phyloP scores from a whole-genome alignment of 1,139 yeast genomes.

The Geotrichum armillariae region DNA sequence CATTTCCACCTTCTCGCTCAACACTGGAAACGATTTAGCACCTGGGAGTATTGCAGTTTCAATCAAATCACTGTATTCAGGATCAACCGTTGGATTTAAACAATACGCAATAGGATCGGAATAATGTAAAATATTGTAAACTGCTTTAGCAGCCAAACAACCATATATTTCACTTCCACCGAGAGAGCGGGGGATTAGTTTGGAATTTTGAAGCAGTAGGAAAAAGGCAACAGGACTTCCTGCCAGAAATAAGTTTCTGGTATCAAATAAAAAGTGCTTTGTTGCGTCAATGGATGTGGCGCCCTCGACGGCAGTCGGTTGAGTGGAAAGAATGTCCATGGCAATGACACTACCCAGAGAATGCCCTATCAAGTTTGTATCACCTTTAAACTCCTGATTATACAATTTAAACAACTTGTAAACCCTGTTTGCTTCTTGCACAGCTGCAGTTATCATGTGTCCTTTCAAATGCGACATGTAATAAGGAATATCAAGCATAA shows the following conservation, averaged over 20 bases:
- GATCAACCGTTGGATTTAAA: constrained; percentile 43
- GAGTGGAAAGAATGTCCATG: constrained; percentile 69
- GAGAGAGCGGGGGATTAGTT: constrained; percentile 31
- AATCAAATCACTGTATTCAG: constrained; percentile 31
- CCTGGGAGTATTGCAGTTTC: constrained; percentile 34
- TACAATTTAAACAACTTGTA: constrained; percentile 57
- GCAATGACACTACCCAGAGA: constrained; percentile 87
- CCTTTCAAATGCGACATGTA: constrained; percentile 74
- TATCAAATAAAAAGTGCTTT: constrained; percentile 56
- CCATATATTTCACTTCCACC: constrained; percentile 34
- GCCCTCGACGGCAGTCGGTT: constrained; percentile 43
- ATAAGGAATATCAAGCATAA: constrained; percentile 80
- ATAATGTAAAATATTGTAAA: constrained; percentile 43
- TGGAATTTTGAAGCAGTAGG: constrained; percentile 34
- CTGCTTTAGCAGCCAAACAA: constrained; percentile 41
- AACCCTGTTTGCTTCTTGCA: constrained; percentile 66
- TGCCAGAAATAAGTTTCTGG: constrained; percentile 71
- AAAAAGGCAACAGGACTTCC: constrained; percentile 94
- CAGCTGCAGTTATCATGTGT: constrained; percentile 65
- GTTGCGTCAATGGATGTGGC: constrained; percentile 13
- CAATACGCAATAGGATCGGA: constrained; percentile 45
- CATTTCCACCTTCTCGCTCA: constrained; percentile 5
- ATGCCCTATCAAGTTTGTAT: constrained; percentile 83
- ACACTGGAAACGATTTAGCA: constrained; percentile 29
- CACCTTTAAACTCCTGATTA: constrained; percentile 74